phyloP scores from a whole-genome alignment of 2,329 filamentous ascomycete species.

The Pseudocercospora ulei region DNA sequence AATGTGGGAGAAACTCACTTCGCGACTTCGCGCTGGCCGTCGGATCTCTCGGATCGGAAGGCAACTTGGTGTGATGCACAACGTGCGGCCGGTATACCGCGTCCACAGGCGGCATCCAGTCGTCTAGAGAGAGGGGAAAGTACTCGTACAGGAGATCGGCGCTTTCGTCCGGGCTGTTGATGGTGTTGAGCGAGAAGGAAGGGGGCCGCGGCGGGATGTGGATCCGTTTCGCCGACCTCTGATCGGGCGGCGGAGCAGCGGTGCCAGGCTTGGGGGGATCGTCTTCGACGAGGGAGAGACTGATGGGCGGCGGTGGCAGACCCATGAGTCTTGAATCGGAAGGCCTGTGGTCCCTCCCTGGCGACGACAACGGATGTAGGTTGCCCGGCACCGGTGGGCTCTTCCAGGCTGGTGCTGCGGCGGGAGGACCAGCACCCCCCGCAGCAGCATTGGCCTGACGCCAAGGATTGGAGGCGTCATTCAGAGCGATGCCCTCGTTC shows the following conservation, averaged over 20 bases:
- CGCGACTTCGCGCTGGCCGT: slow-evolving; percentile 23
- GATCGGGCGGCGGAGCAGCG: slow-evolving; percentile 22
- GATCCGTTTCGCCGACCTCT: slow-evolving; percentile 22
- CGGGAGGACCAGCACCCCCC: slow-evolving; percentile 33
- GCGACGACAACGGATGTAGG: slow-evolving; percentile 39
- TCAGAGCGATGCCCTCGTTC: slow-evolving; percentile 36
- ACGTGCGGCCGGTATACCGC: slow-evolving; percentile 86
- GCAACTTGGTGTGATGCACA: slow-evolving; percentile 68
- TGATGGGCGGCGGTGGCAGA: slow-evolving; percentile 42
- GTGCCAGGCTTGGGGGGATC: slow-evolving; percentile 37
- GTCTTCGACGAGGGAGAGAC: slow-evolving; percentile 49
- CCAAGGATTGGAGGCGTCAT: slow-evolving; percentile 41
- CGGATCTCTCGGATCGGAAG: slow-evolving; percentile 41
- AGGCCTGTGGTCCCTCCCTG: slow-evolving; percentile 40
- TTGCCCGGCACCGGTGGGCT: slow-evolving; percentile 18
- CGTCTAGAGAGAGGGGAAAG: slow-evolving; percentile 80
- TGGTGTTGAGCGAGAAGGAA: slow-evolving; percentile 42
- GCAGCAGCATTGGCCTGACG: slow-evolving; percentile 23
- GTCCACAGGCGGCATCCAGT: slow-evolving; percentile 86
- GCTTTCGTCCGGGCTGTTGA: slow-evolving; percentile 60
- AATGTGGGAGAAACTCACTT: slow-evolving; percentile 2
- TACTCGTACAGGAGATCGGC: slow-evolving; percentile 87
- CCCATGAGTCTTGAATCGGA: slow-evolving; percentile 31
- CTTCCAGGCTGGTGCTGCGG: slow-evolving; percentile 33
- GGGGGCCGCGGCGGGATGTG: slow-evolving; percentile 36